Evolutionary conservation across 2,329 filamentous ascomycete species (phyloP).

Genomic region (Fusarium luffae): DNA sequence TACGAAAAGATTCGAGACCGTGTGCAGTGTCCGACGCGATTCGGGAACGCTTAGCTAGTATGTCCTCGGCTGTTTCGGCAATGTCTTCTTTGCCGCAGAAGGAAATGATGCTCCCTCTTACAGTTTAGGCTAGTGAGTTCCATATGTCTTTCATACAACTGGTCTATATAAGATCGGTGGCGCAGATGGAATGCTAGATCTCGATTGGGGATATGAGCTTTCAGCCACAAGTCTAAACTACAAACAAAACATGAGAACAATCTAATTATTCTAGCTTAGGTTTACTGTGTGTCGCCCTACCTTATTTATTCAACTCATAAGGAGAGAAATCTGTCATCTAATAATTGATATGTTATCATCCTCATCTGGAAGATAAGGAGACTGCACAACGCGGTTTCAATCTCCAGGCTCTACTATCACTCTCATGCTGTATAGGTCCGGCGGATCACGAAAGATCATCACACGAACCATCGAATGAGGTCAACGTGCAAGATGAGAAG

Average conservation of each 20-base stretch:
- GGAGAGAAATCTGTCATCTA: too few relatives aligned
- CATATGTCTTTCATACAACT: too few relatives aligned
- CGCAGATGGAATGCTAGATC: not conserved
- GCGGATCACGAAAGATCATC: too few relatives aligned
- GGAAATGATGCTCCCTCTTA: not conserved
- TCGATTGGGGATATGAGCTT: not conserved
- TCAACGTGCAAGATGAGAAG: too few relatives aligned
- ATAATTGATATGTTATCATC: too few relatives aligned
- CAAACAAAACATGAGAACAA: not conserved
- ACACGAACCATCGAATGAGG: too few relatives aligned
- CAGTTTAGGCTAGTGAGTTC: not conserved
- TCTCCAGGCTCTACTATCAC: too few relatives aligned
- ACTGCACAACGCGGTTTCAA: too few relatives aligned
- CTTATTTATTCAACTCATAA: too few relatives aligned
- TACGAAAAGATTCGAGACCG: not conserved
- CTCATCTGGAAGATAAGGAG: too few relatives aligned
- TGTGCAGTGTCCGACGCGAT: not conserved
- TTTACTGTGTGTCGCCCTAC: not conserved
- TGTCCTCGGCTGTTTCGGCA: not conserved
- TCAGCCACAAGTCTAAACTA: not conserved
- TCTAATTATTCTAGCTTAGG: not conserved
- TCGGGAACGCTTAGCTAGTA: not conserved
- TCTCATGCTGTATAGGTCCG: too few relatives aligned
- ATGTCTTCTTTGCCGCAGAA: not conserved
- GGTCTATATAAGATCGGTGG: not conserved